phyloP scores from a whole-genome alignment of 2,329 filamentous ascomycete genomes.

The Pseudopithomyces chartarum region DNA sequence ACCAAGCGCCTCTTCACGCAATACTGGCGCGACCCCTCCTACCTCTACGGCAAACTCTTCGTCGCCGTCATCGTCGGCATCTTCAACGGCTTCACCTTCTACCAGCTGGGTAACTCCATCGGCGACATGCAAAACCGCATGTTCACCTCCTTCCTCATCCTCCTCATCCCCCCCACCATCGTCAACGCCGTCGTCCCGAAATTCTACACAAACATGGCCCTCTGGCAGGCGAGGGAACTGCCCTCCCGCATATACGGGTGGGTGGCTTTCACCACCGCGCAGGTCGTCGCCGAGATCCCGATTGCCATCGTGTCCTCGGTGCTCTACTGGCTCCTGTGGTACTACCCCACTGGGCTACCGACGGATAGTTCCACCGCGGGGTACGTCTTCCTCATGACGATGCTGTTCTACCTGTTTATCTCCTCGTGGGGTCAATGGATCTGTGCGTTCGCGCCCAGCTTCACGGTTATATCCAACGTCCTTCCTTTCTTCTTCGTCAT shows the following conservation, averaged over 20 bases:
- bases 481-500: conserved; percentile 83
- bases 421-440: conserved; percentile 83
- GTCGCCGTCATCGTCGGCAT: conserved; percentile 72
- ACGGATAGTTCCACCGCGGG: conserved; percentile 68
- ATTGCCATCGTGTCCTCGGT: conserved; percentile 66
- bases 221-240: conserved; percentile 76
- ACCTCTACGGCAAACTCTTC: conserved; percentile 79
- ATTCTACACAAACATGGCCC: conserved; percentile 72
- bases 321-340: conserved; percentile 77
- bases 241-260: conserved; percentile 78
- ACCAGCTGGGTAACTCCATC: conserved; percentile 67
- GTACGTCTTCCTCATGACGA: conserved; percentile 77
- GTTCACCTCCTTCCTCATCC: conserved; percentile 70
- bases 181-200: conserved; percentile 78
- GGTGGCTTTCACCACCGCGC: conserved; percentile 75
- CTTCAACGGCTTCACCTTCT: conserved; percentile 83
- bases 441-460: conserved; percentile 77
- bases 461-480: conserved; percentile 75
- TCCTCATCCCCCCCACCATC: conserved; percentile 68
- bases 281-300: conserved; percentile 74
- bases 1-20: conserved; percentile 73
- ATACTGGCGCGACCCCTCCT: conserved; percentile 77
- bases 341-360: conserved; percentile 74
- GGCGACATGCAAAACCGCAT: conserved; percentile 77
- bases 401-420: conserved; percentile 79